Conservation (phyloP, 345 rosid species). For the Barbarea vulgaris region DNA sequence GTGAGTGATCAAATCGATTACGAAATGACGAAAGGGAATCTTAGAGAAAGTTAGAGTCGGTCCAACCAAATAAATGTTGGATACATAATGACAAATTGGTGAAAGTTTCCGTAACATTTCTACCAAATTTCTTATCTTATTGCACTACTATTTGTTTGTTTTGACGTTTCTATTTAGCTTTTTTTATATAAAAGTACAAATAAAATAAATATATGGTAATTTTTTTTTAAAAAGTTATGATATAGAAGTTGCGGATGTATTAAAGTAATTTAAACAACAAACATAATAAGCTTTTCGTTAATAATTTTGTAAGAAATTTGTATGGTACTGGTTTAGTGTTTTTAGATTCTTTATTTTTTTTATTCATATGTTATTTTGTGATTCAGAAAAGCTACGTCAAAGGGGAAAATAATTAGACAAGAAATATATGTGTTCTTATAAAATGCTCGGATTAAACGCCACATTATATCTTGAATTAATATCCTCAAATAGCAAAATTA, state of each 20-base stretch:
- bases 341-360: neutral
- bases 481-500: too few relatives aligned
- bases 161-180: neutral
- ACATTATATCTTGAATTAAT: too few relatives aligned
- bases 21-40: conserved; percentile 30
- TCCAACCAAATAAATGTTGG: conserved; percentile 28
- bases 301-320: neutral
- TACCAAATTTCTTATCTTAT: conserved; percentile 6
- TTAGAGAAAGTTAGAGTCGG: conserved; percentile 8
- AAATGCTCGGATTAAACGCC: too few relatives aligned
- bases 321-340: neutral
- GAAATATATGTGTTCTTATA: too few relatives aligned
- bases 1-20: conserved; percentile 25
- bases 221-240: neutral
- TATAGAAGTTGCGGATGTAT: neutral
- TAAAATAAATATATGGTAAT: neutral
- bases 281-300: neutral
- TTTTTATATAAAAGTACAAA: neutral
- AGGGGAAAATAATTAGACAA: too few relatives aligned
- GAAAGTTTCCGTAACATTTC: conserved; percentile 15
- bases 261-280: neutral
- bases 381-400: too few relatives aligned
- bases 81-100: conserved; percentile 35
- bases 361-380: too few relatives aligned
- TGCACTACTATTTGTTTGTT: neutral